Evolutionary conservation across 306 rosid species (phyloP).

Genomic region (Quercus gilva): DNA sequence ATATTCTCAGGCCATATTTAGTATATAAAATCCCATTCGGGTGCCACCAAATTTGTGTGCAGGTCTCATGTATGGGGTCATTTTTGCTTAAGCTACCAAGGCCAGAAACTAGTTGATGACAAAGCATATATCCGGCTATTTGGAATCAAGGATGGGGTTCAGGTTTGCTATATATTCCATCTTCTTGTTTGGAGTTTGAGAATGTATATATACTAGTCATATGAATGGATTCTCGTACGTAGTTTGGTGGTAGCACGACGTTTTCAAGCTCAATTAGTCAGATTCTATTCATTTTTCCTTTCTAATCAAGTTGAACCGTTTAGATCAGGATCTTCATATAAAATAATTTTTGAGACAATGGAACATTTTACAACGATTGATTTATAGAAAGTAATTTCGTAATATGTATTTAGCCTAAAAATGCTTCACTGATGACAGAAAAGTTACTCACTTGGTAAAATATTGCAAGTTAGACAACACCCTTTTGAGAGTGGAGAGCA

Average conservation of each 20-base stretch:
- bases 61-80: conserved; percentile 60
- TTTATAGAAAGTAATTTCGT: background rate
- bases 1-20: no score
- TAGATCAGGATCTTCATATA: background rate
- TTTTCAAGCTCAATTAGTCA: no score
- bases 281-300: no score
- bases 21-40: no score
- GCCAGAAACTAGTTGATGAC: conserved; percentile 36
- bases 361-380: background rate
- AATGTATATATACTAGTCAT: no score
- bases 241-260: no score
- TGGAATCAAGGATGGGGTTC: conserved; percentile 49
- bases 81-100: conserved; percentile 46
- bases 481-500: background rate
- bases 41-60: background rate
- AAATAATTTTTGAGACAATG: background rate
- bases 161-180: conserved; percentile 24
- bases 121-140: conserved; percentile 28
- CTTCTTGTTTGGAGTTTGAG: no score
- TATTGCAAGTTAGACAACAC: background rate
- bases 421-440: background rate
- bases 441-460: background rate
- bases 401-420: no score
- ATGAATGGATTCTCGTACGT: no score
- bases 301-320: no score